These are phyloP conservation scores for Smallanthus sonchifolius DNA, from an alignment of 129 eudicot species.

Conservation along the genomic window DNA sequence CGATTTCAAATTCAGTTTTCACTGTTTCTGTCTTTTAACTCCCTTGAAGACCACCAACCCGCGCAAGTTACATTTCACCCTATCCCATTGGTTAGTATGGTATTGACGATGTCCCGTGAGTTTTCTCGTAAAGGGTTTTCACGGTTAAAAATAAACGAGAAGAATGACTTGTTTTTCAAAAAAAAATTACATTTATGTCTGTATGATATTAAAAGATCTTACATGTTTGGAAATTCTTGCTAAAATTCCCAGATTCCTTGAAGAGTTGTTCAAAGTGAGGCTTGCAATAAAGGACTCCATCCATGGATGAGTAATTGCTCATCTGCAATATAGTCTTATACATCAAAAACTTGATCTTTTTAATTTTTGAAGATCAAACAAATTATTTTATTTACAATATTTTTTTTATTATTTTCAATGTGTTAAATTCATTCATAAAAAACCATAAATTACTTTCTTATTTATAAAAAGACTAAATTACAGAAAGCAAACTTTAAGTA, in stretches of 20 bases:
- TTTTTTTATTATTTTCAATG: background rate
- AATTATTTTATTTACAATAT: background rate
- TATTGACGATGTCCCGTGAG: too few species aligned
- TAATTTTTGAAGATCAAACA: constrained; percentile 11
- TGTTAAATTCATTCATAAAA: too few species aligned
- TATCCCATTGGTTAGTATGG: too few species aligned
- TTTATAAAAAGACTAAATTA: too few species aligned
- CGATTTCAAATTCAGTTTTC: too few species aligned
- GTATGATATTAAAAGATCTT: background rate
- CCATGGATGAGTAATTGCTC: constrained; percentile 96
- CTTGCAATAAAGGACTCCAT: constrained; percentile 92
- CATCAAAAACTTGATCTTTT: constrained; percentile 11
- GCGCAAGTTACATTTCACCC: too few species aligned
- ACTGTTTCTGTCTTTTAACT: too few species aligned
- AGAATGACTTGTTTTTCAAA: background rate
- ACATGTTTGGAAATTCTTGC: constrained; percentile 82
- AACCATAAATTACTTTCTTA: too few species aligned
- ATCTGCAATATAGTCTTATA: constrained; percentile 46
- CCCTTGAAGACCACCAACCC: too few species aligned
- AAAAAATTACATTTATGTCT: background rate
- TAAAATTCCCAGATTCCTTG: constrained; percentile 90
- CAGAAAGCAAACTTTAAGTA: too few species aligned
- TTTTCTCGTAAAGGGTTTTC: too few species aligned
- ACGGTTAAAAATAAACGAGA: too few species aligned
- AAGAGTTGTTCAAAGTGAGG: constrained; percentile 91